A percentile compares a stretch with the other conserved stretches of the same genome.
phyloP scores from a whole-genome alignment of 306 rosid genomes.

The Glycine soja region DNA sequence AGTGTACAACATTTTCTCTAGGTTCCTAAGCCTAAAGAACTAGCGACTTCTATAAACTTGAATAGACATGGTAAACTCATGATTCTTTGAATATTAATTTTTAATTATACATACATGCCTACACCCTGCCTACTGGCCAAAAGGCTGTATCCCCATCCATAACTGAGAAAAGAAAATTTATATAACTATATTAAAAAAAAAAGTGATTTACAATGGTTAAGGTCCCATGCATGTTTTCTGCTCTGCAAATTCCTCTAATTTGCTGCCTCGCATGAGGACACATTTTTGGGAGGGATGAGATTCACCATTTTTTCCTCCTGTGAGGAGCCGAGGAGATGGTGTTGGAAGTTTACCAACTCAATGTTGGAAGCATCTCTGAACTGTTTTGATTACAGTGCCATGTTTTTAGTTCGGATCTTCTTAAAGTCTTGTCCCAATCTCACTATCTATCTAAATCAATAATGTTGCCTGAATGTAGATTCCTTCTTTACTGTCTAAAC shows the following conservation, averaged over 20 bases:
- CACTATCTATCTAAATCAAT: conserved; percentile 11
- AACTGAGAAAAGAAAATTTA: conserved; percentile 22
- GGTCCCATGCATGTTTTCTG: conserved; percentile 23
- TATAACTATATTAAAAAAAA: conserved; percentile 9
- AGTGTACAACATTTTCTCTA: conserved; percentile 37
- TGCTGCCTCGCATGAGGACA: background rate
- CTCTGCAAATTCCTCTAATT: background rate
- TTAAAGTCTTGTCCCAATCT: conserved; percentile 22
- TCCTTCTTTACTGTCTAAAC: conserved; percentile 57
- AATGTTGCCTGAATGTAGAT: background rate
- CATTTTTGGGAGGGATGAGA: background rate
- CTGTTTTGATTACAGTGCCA: conserved; percentile 12
- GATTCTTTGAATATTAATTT: background rate
- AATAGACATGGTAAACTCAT: conserved; percentile 33
- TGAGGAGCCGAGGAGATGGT: background rate
- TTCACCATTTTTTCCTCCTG: background rate
- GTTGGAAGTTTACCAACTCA: conserved; percentile 14
- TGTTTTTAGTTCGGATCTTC: conserved; percentile 32
- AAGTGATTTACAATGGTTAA: conserved; percentile 39
- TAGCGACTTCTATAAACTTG: conserved; percentile 22
- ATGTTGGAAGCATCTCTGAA: conserved; percentile 32
- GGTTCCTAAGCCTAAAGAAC: conserved; percentile 40
- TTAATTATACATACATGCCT: conserved; percentile 37
- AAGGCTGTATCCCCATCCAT: conserved; percentile 28
- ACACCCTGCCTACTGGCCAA: conserved; percentile 22